Percentiles rank a stretch among this genome's conserved stretches.
Conservation (phyloP, 306 rosid species). For the Corylus heterophylla region DNA sequence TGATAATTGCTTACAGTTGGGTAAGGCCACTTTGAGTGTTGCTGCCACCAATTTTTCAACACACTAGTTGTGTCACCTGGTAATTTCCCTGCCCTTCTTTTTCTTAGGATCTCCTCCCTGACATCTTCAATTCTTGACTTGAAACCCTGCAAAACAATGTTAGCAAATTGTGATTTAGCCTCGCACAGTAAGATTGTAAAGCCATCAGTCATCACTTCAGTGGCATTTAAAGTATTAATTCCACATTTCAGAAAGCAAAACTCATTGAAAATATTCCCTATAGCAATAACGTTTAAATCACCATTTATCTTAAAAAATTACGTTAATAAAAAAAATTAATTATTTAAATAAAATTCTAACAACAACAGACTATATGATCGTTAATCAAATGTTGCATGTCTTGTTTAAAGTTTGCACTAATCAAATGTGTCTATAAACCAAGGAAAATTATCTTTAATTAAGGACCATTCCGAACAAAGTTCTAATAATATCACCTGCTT, state of each 20-base stretch:
- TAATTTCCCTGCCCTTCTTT: conserved; percentile 95
- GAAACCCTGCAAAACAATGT: conserved; percentile 61
- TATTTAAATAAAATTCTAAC: no score
- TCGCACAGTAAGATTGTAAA: no score
- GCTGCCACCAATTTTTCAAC: conserved; percentile 97
- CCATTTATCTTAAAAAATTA: no score
- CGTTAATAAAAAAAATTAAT: no score
- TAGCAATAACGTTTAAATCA: neutral
- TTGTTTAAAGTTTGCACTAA: neutral
- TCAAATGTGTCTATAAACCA: neutral
- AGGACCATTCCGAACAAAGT: neutral
- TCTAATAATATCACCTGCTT: conserved; percentile 65
- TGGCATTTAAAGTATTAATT: neutral
- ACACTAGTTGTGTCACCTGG: conserved; percentile 98
- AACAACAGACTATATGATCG: neutral
- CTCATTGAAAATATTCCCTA: neutral
- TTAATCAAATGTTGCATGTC: neutral
- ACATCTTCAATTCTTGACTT: conserved; percentile 98
- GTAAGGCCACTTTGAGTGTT: conserved; percentile 98
- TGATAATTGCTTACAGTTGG: conserved; percentile 71
- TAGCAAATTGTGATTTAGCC: neutral
- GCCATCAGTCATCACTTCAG: no score
- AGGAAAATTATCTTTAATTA: neutral
- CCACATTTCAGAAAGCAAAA: neutral
- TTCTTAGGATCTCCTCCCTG: conserved; percentile 92